A percentile compares a stretch with the other conserved stretches of the same genome.
Conservation (phyloP, 345 rosid genomes). For the Chamaenerion angustifolium region DNA sequence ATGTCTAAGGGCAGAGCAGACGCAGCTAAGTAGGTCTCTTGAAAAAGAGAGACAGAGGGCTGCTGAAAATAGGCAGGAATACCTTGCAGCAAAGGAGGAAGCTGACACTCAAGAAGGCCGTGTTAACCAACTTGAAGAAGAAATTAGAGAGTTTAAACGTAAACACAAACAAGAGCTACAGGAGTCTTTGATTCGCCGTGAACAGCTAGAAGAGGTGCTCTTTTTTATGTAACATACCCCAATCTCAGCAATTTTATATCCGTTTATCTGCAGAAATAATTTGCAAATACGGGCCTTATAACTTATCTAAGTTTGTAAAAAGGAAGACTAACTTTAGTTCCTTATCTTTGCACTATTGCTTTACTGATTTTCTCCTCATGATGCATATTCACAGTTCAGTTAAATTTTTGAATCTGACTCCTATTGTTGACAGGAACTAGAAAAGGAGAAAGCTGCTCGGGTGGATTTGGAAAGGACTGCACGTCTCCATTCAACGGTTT, state of each 20-base stretch:
- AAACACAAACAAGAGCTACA: slow-evolving; percentile 89
- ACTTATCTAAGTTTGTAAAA: no score
- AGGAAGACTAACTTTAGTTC: no score
- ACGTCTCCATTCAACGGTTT: slow-evolving; percentile 30
- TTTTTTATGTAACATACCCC: not conserved
- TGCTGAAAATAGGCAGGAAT: slow-evolving; percentile 92
- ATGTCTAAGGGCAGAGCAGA: slow-evolving; percentile 91
- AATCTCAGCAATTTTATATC: no score
- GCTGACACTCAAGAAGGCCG: slow-evolving; percentile 93
- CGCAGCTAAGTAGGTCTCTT: slow-evolving; percentile 81
- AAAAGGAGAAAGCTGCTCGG: slow-evolving; percentile 77
- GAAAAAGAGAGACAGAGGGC: slow-evolving; percentile 99
- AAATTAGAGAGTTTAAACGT: slow-evolving; percentile 63
- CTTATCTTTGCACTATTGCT: no score
- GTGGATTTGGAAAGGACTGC: slow-evolving; percentile 70
- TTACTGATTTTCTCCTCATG: no score
- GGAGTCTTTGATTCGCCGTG: slow-evolving; percentile 58
- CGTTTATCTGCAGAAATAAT: no score
- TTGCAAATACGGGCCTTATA: no score
- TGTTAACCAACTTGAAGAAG: slow-evolving; percentile 74
- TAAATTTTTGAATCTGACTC: slow-evolving; percentile 1
- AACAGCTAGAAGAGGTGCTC: slow-evolving; percentile 74
- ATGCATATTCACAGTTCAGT: not conserved
- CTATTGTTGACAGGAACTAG: slow-evolving; percentile 49
- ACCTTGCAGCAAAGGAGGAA: slow-evolving; percentile 93